Conservation (phyloP, 2,329 filamentous ascomycete species). For the Rugonectria rugulosa region DNA sequence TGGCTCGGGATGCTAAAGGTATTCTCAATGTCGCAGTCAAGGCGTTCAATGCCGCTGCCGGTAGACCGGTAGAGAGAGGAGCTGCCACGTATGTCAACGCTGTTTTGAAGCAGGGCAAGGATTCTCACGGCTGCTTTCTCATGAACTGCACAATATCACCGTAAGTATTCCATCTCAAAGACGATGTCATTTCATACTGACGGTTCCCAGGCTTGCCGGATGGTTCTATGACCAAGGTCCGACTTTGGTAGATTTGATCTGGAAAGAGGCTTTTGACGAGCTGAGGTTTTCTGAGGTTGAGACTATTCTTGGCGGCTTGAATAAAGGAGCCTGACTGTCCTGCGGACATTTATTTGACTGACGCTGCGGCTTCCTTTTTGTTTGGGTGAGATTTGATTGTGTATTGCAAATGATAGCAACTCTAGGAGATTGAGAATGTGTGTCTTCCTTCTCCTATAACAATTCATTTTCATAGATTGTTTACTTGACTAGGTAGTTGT, state of each 20-base stretch:
- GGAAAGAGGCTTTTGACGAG: slow-evolving; percentile 28
- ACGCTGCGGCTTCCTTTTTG: no score
- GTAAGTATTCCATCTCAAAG: slow-evolving; percentile 7
- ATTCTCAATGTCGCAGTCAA: slow-evolving; percentile 4
- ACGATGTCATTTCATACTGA: background rate
- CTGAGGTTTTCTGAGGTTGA: slow-evolving; percentile 11
- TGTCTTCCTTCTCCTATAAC: no score
- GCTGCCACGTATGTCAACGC: slow-evolving; percentile 59
- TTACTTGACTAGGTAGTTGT: no score
- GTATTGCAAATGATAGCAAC: no score
- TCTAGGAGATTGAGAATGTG: no score
- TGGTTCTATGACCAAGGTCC: slow-evolving; percentile 27
- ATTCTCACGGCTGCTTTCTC: slow-evolving; percentile 60
- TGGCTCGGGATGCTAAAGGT: slow-evolving; percentile 27
- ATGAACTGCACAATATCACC: slow-evolving; percentile 51
- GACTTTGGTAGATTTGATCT: slow-evolving; percentile 22
- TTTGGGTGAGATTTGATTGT: no score
- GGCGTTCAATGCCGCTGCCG: slow-evolving; percentile 31
- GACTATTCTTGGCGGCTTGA: slow-evolving; percentile 41
- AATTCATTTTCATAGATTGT: no score
- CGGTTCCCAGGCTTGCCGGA: slow-evolving; percentile 16
- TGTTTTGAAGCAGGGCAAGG: slow-evolving; percentile 51
- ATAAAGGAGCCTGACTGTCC: no score
- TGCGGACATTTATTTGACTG: no score
- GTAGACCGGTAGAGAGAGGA: slow-evolving; percentile 46